A percentile compares a stretch with the other conserved stretches of the same genome.
Conservation (phyloP, 73 alveolate genomes). For the Symbiodinium pilosum region DNA sequence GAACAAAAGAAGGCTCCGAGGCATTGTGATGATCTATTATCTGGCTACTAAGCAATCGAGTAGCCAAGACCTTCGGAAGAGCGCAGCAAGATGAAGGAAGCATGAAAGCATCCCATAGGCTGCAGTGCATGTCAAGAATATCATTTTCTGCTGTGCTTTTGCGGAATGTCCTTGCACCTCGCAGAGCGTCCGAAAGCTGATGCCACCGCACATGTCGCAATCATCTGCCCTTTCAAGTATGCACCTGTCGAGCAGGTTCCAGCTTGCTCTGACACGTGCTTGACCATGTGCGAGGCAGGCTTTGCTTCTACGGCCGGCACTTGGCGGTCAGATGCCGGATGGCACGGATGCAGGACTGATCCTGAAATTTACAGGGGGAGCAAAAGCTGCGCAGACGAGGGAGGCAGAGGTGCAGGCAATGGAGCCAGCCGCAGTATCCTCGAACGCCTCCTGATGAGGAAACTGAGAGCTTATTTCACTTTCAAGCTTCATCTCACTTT, state of each 20-base stretch:
- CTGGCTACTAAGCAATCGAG: not conserved
- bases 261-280: not conserved
- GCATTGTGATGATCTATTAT: not conserved
- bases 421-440: not conserved
- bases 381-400: no score
- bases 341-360: slow-evolving; percentile 68
- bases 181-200: slow-evolving; percentile 62
- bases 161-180: slow-evolving; percentile 63
- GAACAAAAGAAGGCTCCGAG: not conserved
- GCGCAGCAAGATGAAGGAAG: not conserved
- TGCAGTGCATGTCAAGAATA: not conserved
- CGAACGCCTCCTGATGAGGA: not conserved
- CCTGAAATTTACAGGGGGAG: slow-evolving; percentile 21
- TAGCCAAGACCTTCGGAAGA: not conserved
- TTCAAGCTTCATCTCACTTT: not conserved
- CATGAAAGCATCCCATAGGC: not conserved
- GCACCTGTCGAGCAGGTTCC: not conserved
- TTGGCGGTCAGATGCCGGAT: slow-evolving; percentile 40
- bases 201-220: slow-evolving; percentile 42
- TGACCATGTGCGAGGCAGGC: not conserved
- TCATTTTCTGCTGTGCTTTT: not conserved
- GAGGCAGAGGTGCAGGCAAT: not conserved
- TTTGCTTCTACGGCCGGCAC: not conserved
- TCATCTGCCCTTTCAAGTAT: slow-evolving; percentile 62
- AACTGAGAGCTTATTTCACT: no score